These are phyloP conservation scores for Trametes versicolor DNA, from an alignment of 1,284 basidiomycete species.

Conservation along the genomic window DNA sequence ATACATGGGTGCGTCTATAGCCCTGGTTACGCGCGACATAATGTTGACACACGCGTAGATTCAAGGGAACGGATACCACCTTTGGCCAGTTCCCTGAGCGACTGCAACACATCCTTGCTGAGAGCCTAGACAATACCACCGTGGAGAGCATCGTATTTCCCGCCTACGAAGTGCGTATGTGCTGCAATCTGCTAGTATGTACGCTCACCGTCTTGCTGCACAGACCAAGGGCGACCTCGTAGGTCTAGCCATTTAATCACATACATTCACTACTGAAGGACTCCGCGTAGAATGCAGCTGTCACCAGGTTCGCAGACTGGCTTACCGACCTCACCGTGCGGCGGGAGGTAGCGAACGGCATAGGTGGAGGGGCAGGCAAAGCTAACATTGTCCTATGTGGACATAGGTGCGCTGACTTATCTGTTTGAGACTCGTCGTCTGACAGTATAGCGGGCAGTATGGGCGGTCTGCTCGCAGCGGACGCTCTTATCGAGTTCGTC, in stretches of 20 bases:
- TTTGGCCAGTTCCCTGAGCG: constrained; percentile 82
- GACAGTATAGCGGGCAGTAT: constrained; percentile 62
- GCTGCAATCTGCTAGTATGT: constrained; percentile 16
- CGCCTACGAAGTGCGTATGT: constrained; percentile 79
- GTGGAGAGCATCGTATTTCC: constrained; percentile 89
- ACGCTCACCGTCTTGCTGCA: constrained; percentile 56
- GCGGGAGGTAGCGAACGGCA: constrained; percentile 74
- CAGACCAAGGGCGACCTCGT: constrained; percentile 91
- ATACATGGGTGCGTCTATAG: constrained; percentile 46
- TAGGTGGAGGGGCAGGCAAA: constrained; percentile 78
- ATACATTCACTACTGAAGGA: constrained; percentile 4
- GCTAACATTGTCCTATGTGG: constrained; percentile 90
- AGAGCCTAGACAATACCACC: constrained; percentile 59
- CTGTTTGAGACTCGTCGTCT: not conserved
- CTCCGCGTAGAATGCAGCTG: constrained; percentile 72
- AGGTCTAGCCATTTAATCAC: constrained; percentile 41
- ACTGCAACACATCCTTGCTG: constrained; percentile 78
- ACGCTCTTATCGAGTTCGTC: constrained; percentile 82
- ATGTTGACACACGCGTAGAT: constrained; percentile 47
- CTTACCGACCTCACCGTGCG: constrained; percentile 83
- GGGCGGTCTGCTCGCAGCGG: constrained; percentile 90
- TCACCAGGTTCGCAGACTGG: constrained; percentile 89
- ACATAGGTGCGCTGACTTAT: constrained; percentile 71
- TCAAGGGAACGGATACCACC: constrained; percentile 82
- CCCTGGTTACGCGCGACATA: not conserved